phyloP scores from a whole-genome alignment of 208 protist species.

The Wallacemonas collosoma region DNA sequence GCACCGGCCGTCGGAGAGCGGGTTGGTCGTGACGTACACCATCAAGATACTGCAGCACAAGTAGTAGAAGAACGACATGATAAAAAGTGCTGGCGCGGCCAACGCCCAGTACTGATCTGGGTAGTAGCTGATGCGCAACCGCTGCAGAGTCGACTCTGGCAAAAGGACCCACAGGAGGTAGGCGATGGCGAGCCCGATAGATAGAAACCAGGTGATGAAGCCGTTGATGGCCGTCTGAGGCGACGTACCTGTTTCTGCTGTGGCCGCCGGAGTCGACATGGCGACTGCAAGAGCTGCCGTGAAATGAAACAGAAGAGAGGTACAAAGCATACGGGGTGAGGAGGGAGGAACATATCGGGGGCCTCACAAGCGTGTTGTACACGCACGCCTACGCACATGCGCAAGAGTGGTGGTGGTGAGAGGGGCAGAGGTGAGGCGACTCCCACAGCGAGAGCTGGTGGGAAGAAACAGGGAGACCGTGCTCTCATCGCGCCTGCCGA shows the following conservation, averaged over 20 bases:
- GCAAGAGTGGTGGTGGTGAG: too few species aligned
- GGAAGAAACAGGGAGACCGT: too few species aligned
- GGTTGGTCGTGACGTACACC: constrained; percentile 70
- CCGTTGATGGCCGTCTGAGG: constrained; percentile 87
- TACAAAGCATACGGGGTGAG: neutral
- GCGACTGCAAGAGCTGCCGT: neutral
- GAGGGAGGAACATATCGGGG: too few species aligned
- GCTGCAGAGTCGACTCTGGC: constrained; percentile 56
- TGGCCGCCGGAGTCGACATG: constrained; percentile 11
- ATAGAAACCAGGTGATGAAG: constrained; percentile 82
- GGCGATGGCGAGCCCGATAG: constrained; percentile 42
- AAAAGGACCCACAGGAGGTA: constrained; percentile 86
- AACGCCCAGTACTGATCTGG: constrained; percentile 93
- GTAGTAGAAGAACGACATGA: constrained; percentile 82
- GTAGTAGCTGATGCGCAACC: constrained; percentile 83
- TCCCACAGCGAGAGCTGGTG: too few species aligned
- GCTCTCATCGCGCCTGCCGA: too few species aligned
- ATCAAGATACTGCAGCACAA: constrained; percentile 59
- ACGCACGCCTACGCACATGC: too few species aligned
- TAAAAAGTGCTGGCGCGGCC: constrained; percentile 73
- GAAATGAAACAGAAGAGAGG: neutral
- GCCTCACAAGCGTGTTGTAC: too few species aligned
- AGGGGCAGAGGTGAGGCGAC: too few species aligned
- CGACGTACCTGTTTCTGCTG: neutral
- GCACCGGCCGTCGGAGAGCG: constrained; percentile 73